Base-by-base conservation (phyloP, 2,329 filamentous ascomycete species). In the Cladosporium halotolerans region DNA sequence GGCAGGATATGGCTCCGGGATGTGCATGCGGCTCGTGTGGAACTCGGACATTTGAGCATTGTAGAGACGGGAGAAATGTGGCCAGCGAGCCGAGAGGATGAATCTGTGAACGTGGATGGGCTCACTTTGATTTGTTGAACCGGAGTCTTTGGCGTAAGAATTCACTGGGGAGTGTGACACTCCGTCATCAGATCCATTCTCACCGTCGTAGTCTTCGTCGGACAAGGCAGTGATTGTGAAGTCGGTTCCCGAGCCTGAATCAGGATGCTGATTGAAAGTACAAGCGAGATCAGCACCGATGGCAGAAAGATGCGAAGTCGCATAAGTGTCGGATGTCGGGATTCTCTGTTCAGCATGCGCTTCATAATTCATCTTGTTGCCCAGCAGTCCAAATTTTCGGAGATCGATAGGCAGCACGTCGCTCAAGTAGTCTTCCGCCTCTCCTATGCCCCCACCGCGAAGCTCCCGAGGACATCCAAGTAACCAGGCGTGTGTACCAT, bases 21-120 rank as follows among this genome's bases (percentile, higher is more conserved):
- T 96, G 71, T 99, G 92, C 86, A 99, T 93, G 70, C 88, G 90
- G 65, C 93, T 93, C 13, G 89, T 93, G 68, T 99, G 93, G 64
- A 95, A 99, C 68, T 99, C 93, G 10, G 88, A 85, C 93, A 99
- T 99, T 66, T 96, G 90, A 4, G 92, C 84, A 48, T 86, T 85
- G 75, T 95, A 97, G 2, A 99, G 76, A 13, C 93, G 86, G 39
- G 87, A 84, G 73, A 99, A 99, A 70, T 99, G 93, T 28, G 93
- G 91, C 93, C 93, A 99, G 48, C 93, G 87, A 16, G 93, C 87
- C 68, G 95, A 89, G 8, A 99, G 79, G 50, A 99, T 96, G 53
- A 99, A 84, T 57, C 89, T 89, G 70, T 99, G 93, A 3, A 97
- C 92, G 66, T 97, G 86, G 49, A 99, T 97, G 0, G 91, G 89